Evolutionary conservation across 148 eudicot genomes (phyloP), one percentile per base, ranked within the genome.

Genomic region (Arctostaphylos glauca): DNA sequence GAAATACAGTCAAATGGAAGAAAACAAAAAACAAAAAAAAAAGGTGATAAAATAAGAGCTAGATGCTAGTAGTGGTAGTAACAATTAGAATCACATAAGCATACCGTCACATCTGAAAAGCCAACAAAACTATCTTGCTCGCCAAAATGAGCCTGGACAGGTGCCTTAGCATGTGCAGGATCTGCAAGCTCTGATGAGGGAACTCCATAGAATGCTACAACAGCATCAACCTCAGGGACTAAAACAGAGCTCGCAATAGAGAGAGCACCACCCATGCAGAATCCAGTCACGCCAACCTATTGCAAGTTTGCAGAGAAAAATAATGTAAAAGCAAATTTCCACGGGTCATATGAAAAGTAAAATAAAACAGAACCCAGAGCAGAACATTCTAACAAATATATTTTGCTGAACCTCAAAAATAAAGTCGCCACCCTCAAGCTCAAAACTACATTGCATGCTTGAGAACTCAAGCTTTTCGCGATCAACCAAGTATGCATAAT

Each of bases 211-310:
- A 96, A 96, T 81, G 94, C 90, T 59, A 89, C 96, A 64, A 85
- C 94, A 62, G 98, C 98, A 90, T 96, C 97, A 85, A 94, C 88
- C 73, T 89, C 93, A 76, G 98, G 94, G 79, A 91, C 91, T 76
- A 83, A 86, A 66, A 96, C 97, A 78, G 96, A 88, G 84, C 98
- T 92, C 31, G 96, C 93, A 86, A 96, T 92, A 44, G 98, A 87
- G 19, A 94, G 93, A 59, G 98, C 98, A 78, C 98, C 98, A 83
- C 98, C 98, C 98, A 95, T 95, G 86, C 98, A 95, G 84, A 90
- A 95, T 81, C 98, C 98, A 75, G 96, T 94, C 58, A 94, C 96
- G 76, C 98, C 98, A 84, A 92, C 93, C 98, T 95, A 84, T 77
- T 67, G 59, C 81, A 60, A 64, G 44, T 8, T 62, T 3, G 1